Evolutionary conservation across 2,329 filamentous ascomycete genomes (phyloP), one percentile per base, ranked within the genome.

Genomic region (Fusarium compactum): DNA sequence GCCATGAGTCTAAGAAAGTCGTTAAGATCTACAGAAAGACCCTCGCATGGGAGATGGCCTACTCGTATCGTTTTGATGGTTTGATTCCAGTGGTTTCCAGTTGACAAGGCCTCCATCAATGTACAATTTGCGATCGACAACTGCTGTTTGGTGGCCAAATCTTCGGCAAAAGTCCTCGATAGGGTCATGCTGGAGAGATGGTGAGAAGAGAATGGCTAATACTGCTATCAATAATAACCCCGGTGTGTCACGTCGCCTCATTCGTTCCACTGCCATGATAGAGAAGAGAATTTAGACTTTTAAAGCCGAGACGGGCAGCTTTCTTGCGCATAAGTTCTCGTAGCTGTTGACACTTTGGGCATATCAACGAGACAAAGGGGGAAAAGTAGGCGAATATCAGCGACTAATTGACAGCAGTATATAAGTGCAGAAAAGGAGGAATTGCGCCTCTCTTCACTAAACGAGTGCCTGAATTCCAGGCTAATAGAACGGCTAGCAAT

Each of bases 141-240:
- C 14, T n/a, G 48, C 56, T 18, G 56, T 58, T 10, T 58, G 56
- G 11, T 58, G 56, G 14, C 56, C 56, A 5, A 58, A 58, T 5
- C 48, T 2, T 12, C 56, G 56, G 3, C 50, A 58, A 22, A 58
- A 58, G 27, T 56, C 56, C 27, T 58, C 25, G 50, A 43, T 4
- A 5, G 56, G 56, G 5, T 58, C 56, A 29, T 44, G 8, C 3
- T 55, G 6, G 15, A 34, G 3, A 3, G 56, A 58, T 1, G 16
- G 34, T 16, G 11, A 20, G 0, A 44, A 18, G 1, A 12, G 24
- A 24, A 27, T 3, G 0, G n/a, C 22, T 16, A 55, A 6, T 1
- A 55, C 27, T 16, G n/a, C 15, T 16, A 58, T 10, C 0, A 38
- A 55, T 34, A 22, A 29, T 1, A 55, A 7, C 27, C 15, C 10